Conservation (phyloP, 129 eudicot species). For the Artemisia tridentata region DNA sequence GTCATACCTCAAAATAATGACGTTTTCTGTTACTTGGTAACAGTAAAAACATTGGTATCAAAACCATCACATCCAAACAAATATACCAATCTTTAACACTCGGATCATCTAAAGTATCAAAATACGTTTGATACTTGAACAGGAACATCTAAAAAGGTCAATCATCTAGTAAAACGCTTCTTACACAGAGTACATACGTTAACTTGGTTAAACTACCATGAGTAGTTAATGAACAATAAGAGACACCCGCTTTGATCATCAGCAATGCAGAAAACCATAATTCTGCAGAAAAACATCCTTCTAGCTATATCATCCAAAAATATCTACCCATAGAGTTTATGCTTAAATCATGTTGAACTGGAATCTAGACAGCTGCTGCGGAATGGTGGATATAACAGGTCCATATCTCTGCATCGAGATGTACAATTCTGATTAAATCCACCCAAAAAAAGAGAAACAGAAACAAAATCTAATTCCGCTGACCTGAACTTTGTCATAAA, state of each 20-base stretch:
- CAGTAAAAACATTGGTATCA: too few species aligned
- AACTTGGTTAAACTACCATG: slow-evolving; percentile 5
- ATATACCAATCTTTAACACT: too few species aligned
- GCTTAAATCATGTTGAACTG: slow-evolving; percentile 51
- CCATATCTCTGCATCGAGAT: slow-evolving; percentile 63
- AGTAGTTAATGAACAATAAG: slow-evolving; percentile 8
- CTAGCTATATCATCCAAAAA: slow-evolving; percentile 8
- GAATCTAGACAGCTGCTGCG: slow-evolving; percentile 71
- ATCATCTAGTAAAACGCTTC: not conserved
- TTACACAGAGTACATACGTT: slow-evolving; percentile 4
- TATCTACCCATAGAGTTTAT: slow-evolving; percentile 11
- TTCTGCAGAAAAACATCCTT: not conserved
- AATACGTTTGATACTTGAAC: too few species aligned
- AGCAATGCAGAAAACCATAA: not conserved
- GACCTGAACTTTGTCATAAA: slow-evolving; percentile 72
- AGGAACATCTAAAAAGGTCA: not conserved
- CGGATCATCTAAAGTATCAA: too few species aligned
- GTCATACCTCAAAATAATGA: too few species aligned
- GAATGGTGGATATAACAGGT: slow-evolving; percentile 66
- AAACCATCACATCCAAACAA: too few species aligned
- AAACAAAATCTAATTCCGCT: too few species aligned
- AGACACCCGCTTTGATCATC: slow-evolving; percentile 13
- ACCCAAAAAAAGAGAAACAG: too few species aligned
- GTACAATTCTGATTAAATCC: not conserved
- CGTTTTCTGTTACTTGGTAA: too few species aligned